A percentile compares a stretch with the other conserved stretches of the same genome.
These are phyloP conservation scores for Venturia asperata DNA, from an alignment of 2,329 filamentous ascomycete species.

Conservation along the genomic window DNA sequence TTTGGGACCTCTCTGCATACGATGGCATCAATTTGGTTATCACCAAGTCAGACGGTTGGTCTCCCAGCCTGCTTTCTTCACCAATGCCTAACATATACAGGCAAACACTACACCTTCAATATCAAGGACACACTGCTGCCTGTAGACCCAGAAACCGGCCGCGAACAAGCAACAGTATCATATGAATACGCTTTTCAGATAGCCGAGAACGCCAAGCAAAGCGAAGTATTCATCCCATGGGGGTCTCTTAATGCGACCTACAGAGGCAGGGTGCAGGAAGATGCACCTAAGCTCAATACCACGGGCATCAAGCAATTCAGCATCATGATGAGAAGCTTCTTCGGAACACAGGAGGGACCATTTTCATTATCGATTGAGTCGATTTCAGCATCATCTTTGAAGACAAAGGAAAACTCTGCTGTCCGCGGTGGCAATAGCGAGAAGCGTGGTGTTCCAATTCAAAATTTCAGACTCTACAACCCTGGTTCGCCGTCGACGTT, in stretches of 20 bases:
- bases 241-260: constrained; percentile 63
- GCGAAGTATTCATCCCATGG: constrained; percentile 54
- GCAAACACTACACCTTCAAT: constrained; percentile 64
- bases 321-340: constrained; percentile 83
- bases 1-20: constrained; percentile 58
- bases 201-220: constrained; percentile 26
- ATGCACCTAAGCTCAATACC: constrained; percentile 53
- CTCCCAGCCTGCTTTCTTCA: neutral
- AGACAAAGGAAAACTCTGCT: neutral
- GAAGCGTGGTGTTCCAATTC: neutral
- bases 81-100: constrained; percentile 23
- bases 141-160: constrained; percentile 51
- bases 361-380: constrained; percentile 54
- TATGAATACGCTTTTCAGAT: constrained; percentile 65
- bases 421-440: neutral
- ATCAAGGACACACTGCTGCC: constrained; percentile 63
- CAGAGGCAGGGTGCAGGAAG: constrained; percentile 57
- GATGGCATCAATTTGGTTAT: constrained; percentile 54
- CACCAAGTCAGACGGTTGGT: constrained; percentile 44
- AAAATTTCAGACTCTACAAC: neutral
- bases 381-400: constrained; percentile 41
- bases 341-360: constrained; percentile 62
- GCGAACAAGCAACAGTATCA: constrained; percentile 64
- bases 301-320: constrained; percentile 58
- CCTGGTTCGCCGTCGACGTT: neutral